Evolutionary conservation across 176 grass and related monocot genomes (phyloP).

Genomic region (Eleusine coracana): DNA sequence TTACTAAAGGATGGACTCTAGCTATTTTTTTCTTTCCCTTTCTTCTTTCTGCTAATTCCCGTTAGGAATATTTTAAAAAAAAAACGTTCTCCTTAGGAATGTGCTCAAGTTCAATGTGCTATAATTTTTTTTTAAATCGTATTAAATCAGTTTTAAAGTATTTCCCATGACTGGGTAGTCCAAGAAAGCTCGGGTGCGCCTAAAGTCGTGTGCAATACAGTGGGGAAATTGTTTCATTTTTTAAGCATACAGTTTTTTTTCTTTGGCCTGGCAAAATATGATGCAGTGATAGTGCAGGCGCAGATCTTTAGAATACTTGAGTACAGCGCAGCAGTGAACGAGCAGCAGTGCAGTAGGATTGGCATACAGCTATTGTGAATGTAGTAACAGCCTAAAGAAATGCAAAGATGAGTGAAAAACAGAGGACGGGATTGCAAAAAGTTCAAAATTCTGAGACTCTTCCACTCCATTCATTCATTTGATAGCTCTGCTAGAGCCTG

Average conservation of each 20-base stretch:
- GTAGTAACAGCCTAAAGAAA: background rate
- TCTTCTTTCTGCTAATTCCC: background rate
- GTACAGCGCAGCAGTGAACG: background rate
- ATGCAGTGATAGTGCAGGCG: no score
- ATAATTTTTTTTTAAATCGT: background rate
- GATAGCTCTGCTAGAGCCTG: background rate
- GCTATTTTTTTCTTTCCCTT: background rate
- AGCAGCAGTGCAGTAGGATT: background rate
- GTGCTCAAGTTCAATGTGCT: background rate
- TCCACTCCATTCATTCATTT: conserved; percentile 12
- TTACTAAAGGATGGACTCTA: background rate
- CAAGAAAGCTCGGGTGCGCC: background rate
- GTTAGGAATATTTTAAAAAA: background rate
- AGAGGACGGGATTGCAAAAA: background rate
- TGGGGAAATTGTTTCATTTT: background rate
- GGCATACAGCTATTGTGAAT: background rate
- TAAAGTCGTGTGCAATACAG: background rate
- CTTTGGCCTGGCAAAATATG: background rate
- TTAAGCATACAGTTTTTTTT: background rate
- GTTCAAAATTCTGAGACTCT: background rate
- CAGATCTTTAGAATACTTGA: background rate
- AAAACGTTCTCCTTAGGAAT: no score
- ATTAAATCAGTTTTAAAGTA: background rate
- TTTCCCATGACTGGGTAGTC: background rate
- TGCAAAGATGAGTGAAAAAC: background rate